These are phyloP conservation scores for Caryopteris hybrid DNA, from an alignment of 305 asterid species.

Conservation along the genomic window DNA sequence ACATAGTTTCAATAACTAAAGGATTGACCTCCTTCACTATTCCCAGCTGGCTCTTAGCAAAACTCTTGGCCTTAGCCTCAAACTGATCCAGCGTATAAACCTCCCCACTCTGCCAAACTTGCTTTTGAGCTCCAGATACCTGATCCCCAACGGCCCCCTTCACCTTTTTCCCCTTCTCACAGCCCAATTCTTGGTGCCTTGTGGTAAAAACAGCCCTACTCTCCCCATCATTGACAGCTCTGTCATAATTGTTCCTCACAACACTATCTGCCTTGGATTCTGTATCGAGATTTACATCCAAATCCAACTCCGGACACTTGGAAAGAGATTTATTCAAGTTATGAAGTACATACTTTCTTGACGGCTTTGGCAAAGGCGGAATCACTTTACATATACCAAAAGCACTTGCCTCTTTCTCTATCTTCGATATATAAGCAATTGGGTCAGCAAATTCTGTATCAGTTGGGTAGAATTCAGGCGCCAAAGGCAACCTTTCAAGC, in stretches of 20 bases:
- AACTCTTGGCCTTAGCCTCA: slow-evolving; percentile 80
- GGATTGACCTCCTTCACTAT: slow-evolving; percentile 74
- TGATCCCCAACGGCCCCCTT: slow-evolving; percentile 37
- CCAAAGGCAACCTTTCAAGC: slow-evolving; percentile 85
- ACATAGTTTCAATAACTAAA: slow-evolving; percentile 67
- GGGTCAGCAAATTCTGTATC: slow-evolving; percentile 98
- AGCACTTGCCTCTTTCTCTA: slow-evolving; percentile 90
- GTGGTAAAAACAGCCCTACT: slow-evolving; percentile 78
- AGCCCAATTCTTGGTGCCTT: slow-evolving; percentile 87
- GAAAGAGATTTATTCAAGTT: slow-evolving; percentile 83
- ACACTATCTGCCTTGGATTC: slow-evolving; percentile 24
- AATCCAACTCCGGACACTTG: slow-evolving; percentile 74
- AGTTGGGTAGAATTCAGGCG: slow-evolving; percentile 93
- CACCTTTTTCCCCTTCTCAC: slow-evolving; percentile 46
- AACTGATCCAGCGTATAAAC: slow-evolving; percentile 85
- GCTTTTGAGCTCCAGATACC: slow-evolving; percentile 46
- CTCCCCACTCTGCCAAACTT: slow-evolving; percentile 99
- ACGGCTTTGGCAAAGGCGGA: slow-evolving; percentile 92
- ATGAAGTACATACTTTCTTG: slow-evolving; percentile 69
- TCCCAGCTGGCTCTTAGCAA: slow-evolving; percentile 68
- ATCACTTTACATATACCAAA: slow-evolving; percentile 94
- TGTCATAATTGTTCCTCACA: slow-evolving; percentile 31
- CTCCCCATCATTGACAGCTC: slow-evolving; percentile 29
- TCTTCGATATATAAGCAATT: slow-evolving; percentile 92
- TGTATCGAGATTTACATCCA: slow-evolving; percentile 36